Evolutionary conservation across 2,329 filamentous ascomycete species (phyloP), one percentile per base, ranked within the genome.

Genomic region (Talaromyces sp.): DNA sequence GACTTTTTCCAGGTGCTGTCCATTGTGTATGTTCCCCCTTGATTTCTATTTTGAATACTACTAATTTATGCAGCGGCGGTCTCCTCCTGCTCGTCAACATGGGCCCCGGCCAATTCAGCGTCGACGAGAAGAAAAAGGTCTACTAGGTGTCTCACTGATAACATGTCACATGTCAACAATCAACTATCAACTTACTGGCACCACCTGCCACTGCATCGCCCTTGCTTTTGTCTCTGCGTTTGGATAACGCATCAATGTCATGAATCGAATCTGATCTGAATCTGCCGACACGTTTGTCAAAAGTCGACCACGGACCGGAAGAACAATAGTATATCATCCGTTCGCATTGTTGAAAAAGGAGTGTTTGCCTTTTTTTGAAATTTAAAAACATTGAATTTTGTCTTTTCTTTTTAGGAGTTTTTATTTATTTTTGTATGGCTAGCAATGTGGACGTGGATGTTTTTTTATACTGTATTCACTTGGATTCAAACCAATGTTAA

Each of bases 91-190:
- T 99, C 68, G 93, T 98, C 80, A 99, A 99, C 86, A 97, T 95
- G 86, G 95, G 95, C 64, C 95, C 95, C 10, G 95, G 95, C 66
- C 93, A 96, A 78, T 90, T 98, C 84, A 96, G 91, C 77, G 93
- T 98, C 78, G 95, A 99, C 79, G 95, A 99, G 87, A 99, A 99
- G 91, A 99, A 99, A 88, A 99, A 99, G 86, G 95, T 99, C 69
- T 99, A 99, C 82, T 99, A 85, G 60, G 13, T 4, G 22, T 58
- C n/a, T 19, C 15, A 36, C 15, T 49, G 22, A 25, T 49, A 22
- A 22, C 17, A 47, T 47, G 22, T 47, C 42, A 52, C 17, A 22
- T 22, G 22, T 22, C 22, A 22, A 22, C 22, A 22, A 22, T 22
- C 22, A 22, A 22, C 22, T 27, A 17, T 42, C 36, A 17, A 42